Conservation (phyloP, 2,329 filamentous ascomycete genomes). For the Paramyrothecium roridum region DNA sequence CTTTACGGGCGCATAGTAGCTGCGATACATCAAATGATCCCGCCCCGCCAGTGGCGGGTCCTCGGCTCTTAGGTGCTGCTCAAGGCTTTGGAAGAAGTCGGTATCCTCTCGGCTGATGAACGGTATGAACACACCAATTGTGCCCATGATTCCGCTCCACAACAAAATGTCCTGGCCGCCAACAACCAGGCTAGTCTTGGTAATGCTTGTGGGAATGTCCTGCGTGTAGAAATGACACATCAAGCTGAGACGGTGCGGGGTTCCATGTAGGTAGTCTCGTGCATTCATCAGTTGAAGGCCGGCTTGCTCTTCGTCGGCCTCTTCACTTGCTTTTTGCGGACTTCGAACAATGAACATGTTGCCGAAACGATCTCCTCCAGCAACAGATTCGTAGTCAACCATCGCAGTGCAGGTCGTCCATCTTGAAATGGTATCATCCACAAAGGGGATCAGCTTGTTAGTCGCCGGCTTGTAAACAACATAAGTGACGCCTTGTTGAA, state of each 20-base stretch:
- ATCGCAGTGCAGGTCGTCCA: conserved; percentile 91
- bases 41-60: conserved; percentile 86
- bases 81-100: conserved; percentile 94
- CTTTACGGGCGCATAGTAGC: conserved; percentile 96
- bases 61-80: conserved; percentile 81
- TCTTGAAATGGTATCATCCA: conserved; percentile 81
- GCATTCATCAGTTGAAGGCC: conserved; percentile 91
- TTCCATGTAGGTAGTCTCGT: conserved; percentile 83
- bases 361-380: conserved; percentile 95
- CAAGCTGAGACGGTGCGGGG: conserved; percentile 78
- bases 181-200: conserved; percentile 85
- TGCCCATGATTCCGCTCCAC: conserved; percentile 93
- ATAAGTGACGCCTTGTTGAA: conserved; percentile 87
- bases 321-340: conserved; percentile 79
- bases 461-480: conserved; percentile 91
- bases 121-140: conserved; percentile 87
- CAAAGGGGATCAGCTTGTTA: conserved; percentile 90
- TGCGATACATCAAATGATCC: conserved; percentile 92
- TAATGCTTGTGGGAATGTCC: conserved; percentile 86
- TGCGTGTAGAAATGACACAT: conserved; percentile 89
- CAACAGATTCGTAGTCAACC: conserved; percentile 95
- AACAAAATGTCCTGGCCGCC: conserved; percentile 88
- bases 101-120: conserved; percentile 90
- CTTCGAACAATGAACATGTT: conserved; percentile 92
- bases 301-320: conserved; percentile 88